A percentile compares a stretch with the other conserved stretches of the same genome.
Conservation (phyloP, 2,329 filamentous ascomycete genomes). For the Leptographium wingfieldii region DNA sequence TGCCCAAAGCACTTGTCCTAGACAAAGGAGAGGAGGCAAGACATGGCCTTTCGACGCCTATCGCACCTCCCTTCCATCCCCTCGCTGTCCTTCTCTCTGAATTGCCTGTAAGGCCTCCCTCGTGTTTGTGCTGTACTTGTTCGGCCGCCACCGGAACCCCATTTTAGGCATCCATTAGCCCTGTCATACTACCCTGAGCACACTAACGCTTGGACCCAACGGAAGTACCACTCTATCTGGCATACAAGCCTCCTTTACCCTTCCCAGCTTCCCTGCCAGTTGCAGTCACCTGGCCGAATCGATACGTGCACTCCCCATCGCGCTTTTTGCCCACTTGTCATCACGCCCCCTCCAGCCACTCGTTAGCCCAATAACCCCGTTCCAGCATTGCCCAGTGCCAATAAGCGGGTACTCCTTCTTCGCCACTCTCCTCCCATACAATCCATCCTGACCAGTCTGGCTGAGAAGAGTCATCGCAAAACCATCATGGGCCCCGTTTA, state of each 20-base stretch:
- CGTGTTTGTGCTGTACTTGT: constrained; percentile 10
- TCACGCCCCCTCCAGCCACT: constrained; percentile 9
- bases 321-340: constrained; percentile 10
- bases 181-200: neutral
- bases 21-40: neutral
- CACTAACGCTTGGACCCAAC: constrained; percentile 10
- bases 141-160: constrained; percentile 16
- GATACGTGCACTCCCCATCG: constrained; percentile 2
- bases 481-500: constrained; percentile 11
- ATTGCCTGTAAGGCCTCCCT: neutral
- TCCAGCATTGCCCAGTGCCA: constrained; percentile 9
- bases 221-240: constrained; percentile 16
- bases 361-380: neutral
- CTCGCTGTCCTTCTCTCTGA: neutral
- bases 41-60: neutral
- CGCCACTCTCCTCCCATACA: constrained; percentile 7
- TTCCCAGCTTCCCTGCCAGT: constrained; percentile 14
- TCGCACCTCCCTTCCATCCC: neutral
- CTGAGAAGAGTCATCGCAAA: constrained; percentile 13
- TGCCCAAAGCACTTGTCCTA: too few relatives aligned
- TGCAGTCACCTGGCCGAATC: constrained; percentile 21
- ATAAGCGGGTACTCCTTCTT: constrained; percentile 9
- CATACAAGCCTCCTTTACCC: constrained; percentile 2
- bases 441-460: neutral
- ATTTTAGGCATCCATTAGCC: constrained; percentile 18